A percentile compares a stretch with the other conserved stretches of the same genome.
phyloP scores from a whole-genome alignment of 805 yeast genomes.

The Zygotorulaspora florentina region DNA sequence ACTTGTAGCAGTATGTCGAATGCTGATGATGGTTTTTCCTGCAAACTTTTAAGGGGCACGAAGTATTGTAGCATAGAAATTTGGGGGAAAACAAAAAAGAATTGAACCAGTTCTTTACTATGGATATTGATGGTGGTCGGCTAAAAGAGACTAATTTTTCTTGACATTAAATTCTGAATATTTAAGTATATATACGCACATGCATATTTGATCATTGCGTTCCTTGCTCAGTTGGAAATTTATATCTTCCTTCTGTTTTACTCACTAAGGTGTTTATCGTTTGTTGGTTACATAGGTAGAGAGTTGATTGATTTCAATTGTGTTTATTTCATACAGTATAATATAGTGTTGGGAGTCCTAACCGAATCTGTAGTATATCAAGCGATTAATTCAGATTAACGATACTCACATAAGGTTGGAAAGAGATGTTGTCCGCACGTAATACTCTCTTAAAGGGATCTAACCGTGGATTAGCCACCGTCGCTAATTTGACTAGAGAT shows the following conservation, averaged over 20 bases:
- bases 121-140: neutral
- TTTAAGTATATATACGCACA: neutral
- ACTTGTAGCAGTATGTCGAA: neutral
- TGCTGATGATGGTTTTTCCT: neutral
- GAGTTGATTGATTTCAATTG: neutral
- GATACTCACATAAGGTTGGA: neutral
- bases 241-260: neutral
- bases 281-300: neutral
- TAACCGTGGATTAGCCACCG: slow-evolving; percentile 41
- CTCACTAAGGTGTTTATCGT: neutral
- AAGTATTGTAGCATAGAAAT: neutral
- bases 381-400: neutral
- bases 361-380: too few species aligned
- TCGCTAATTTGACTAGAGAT: slow-evolving; percentile 48
- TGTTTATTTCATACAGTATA: neutral
- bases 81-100: slow-evolving; percentile 1
- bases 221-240: neutral
- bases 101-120: neutral
- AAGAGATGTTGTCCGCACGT: slow-evolving; percentile 35
- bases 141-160: neutral
- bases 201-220: neutral
- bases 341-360: too few species aligned
- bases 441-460: slow-evolving; percentile 21
- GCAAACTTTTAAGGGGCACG: neutral
- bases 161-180: neutral